Evolutionary conservation across 108 stramenopile species (phyloP), one percentile per base, ranked within the genome.

Genomic region (Skeletonema tropicum): DNA sequence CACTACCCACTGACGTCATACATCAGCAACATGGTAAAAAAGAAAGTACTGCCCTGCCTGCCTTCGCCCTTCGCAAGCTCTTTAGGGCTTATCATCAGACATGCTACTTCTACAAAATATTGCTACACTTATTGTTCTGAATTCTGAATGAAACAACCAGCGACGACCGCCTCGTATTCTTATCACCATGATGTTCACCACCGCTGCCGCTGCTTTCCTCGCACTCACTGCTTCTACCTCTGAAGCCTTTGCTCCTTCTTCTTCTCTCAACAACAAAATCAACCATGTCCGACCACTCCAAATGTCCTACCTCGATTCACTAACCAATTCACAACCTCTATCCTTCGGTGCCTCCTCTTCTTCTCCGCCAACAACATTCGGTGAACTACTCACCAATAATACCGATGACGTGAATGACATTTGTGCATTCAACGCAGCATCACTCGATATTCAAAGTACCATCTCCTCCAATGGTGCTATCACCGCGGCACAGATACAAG

Each of bases 371-470:
- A 8, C 52, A 1, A 55, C 52, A 55, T 55, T 55, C 52, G 52
- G 52, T 25, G 21, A 55, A 55, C 6, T 55, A 55, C 52, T 55
- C 23, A 55, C n/a, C 23, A 8, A 4, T 8, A 25, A 1, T 9
- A 2, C 0, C 21, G 52, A 55, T 55, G 52, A 23, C 23, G 25
- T 62, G 26, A 62, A 35, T 7, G 61, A 62, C 17, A 5, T 41
- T 10, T 62, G 39, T 41, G 61, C 26, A n/a, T 62, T 62, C 61
- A 45, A 62, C 6, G 61, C 61, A n/a, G 61, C 61, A 7, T 38
- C 61, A 0, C 39, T 45, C n/a, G 61, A 62, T 10, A 41, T 62
- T 41, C 61, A 45, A 62, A 62, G 7, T 38, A 17, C 41, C 39
- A 38, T 62, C n/a, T 36, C 61, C 7, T 21, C 61, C 9, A 10